Evolutionary conservation across 805 yeast genomes (phyloP), one percentile per base, ranked within the genome.

Genomic region (Kuraishia ogatae): DNA sequence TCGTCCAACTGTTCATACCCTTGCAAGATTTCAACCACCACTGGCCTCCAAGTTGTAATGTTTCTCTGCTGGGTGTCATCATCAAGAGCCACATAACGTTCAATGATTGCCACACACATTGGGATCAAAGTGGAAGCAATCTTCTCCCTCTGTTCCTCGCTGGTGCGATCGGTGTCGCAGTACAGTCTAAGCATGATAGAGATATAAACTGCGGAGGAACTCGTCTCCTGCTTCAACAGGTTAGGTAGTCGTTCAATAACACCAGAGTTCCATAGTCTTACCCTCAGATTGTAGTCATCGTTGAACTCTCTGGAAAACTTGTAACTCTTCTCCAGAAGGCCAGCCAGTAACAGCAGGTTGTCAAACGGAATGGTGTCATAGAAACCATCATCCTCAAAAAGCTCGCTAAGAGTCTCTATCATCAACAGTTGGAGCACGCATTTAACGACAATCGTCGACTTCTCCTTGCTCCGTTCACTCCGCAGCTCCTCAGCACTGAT

Each of bases 171-270:
- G 17, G 76, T 75, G 64, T 86, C 90, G 57, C 87, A 81, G 67
- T 89, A 91, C 64, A 93, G 73, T 62, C 87, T 79, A 76, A 93
- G 89, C 75, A 89, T 76, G 50, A 92, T 79, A 62, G 85, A 84
- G 59, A 93, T 83, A 66, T 84, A 87, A 1, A 91, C 96, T 1
- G 96, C 93, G 1, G 96, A 85, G 0, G 97, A 83, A 39, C 90
- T 82, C 0, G 96, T 84, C 69, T 96, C 99, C 70, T 96, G 99
- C 62, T 89, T 88, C 62, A 92, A 73, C 62, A 94, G 72, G 62
- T 94, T 96, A 21, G 99, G 99, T 55, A 93, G 78, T 65, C 92
- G 85, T 64, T 90, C 96, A 71, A 92, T 93, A 48, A 91, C 85
- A 1, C 97, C 97, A 2, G 94, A 89, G 64, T 90, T 88, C 85